Evolutionary conservation across 208 protist species (phyloP).

Genomic region (Leishmania gerbilli): DNA sequence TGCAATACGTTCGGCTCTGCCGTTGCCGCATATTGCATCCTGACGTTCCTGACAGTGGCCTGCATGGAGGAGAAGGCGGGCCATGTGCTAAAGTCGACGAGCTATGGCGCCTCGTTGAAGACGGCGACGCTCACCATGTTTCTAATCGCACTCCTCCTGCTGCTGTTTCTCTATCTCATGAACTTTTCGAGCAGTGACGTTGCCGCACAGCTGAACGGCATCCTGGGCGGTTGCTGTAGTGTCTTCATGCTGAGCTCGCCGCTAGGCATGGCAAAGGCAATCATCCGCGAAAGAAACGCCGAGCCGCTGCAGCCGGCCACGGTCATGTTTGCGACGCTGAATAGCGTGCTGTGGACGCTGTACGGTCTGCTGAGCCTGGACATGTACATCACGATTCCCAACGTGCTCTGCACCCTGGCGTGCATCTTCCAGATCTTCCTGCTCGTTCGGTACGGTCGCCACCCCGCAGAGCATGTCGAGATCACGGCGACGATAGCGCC

Average conservation of each 20-base stretch:
- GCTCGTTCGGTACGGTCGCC: constrained; percentile 54
- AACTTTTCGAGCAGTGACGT: constrained; percentile 23
- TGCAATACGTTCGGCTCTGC: constrained; percentile 53
- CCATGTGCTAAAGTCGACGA: constrained; percentile 38
- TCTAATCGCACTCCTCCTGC: constrained; percentile 30
- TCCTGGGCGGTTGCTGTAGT: constrained; percentile 47
- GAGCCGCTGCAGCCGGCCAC: constrained; percentile 54
- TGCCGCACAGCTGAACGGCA: constrained; percentile 41
- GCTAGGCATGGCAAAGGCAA: constrained; percentile 51
- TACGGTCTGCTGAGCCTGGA: constrained; percentile 53
- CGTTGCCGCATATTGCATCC: constrained; percentile 59
- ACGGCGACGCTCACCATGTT: constrained; percentile 14
- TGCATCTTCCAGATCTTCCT: constrained; percentile 61
- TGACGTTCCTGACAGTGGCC: constrained; percentile 55
- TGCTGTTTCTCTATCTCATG: constrained; percentile 39
- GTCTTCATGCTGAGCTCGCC: constrained; percentile 76
- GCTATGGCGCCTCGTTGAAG: constrained; percentile 33
- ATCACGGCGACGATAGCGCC: constrained; percentile 24
- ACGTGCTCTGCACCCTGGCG: constrained; percentile 45
- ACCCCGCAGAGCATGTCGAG: constrained; percentile 14
- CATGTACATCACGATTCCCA: constrained; percentile 55
- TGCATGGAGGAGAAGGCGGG: constrained; percentile 52
- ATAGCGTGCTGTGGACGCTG: constrained; percentile 62
- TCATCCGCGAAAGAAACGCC: constrained; percentile 66
- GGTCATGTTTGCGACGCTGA: constrained; percentile 45